Base-by-base conservation (phyloP, 2,329 filamentous ascomycete species). In the Paraconiothyrium brasiliense region DNA sequence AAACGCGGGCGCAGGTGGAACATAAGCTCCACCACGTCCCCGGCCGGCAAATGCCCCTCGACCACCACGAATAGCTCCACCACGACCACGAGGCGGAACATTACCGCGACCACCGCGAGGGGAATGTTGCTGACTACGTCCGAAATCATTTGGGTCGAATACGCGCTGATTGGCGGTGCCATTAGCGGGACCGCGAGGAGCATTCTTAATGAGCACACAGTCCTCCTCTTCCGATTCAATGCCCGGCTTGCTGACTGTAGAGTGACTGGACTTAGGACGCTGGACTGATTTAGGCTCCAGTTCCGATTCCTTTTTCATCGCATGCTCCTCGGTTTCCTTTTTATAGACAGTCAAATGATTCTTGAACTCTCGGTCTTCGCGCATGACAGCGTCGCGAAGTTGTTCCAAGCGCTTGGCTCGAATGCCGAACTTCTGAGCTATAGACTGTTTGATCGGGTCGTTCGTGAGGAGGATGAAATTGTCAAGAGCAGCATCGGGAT, bases 401-500 rank as follows among this genome's bases (percentile, higher is more conserved):
- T 84, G 82, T 68, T 84, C 82, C 8, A 84, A 74, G 55, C 81
- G 80, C 75, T 84, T 84, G 37, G 76, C 78, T 41, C 82, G 79
- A 50, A 85, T 81, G 62, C 83, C 83, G 58, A 85, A 85, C 27
- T 82, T 81, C 57, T 81, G 80, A 16, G 83, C 82, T 59, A 81
- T 79, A 13, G 73, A 69, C 52, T 82, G 79, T 68, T 84, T 84
- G 30, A 69, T 67, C 1, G 78, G 71, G 62, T 85, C 82, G 63
- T 85, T 84, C 57, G 82, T 84, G 47, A 85, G 76, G 63, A 85
- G 81, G 62, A 85, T 84, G 73, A 83, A 85, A 8, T 81, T 81
- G 63, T 83, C 82, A 5, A 84, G 76, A 9, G 82, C 81, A 41
- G 81, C 79, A 37, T 81, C 77, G 1, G 81, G 81, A 60, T 84